Conservation (phyloP, 139 green algal genomes). For the Coelastrella sp. region DNA sequence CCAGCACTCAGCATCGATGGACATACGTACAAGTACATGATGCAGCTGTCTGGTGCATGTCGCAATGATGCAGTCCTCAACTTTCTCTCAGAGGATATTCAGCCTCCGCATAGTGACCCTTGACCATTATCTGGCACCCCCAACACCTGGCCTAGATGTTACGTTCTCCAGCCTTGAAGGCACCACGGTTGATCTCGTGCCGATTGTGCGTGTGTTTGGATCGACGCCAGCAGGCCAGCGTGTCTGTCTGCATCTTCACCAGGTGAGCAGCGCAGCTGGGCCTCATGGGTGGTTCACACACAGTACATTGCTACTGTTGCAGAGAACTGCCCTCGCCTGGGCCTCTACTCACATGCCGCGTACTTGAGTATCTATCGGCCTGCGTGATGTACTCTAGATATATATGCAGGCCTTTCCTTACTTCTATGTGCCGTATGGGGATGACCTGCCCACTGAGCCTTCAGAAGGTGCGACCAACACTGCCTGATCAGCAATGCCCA, state of each 20-base stretch:
- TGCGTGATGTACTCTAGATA: neutral
- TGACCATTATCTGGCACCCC: slow-evolving; percentile 90
- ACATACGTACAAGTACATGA: neutral
- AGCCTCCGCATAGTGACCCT: slow-evolving; percentile 81
- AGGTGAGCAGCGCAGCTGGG: slow-evolving; percentile 54
- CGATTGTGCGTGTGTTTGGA: slow-evolving; percentile 94
- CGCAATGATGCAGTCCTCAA: neutral
- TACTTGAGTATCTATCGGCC: neutral
- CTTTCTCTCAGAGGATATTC: slow-evolving; percentile 19
- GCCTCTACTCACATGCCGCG: no score
- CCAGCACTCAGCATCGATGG: slow-evolving; percentile 5
- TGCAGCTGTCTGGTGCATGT: neutral
- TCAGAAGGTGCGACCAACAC: slow-evolving; percentile 62
- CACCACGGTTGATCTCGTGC: slow-evolving; percentile 78
- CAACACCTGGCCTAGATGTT: slow-evolving; percentile 85
- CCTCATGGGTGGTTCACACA: no score
- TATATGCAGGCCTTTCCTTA: slow-evolving; percentile 89
- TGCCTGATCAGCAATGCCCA: neutral
- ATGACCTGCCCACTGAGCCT: slow-evolving; percentile 78
- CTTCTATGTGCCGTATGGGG: slow-evolving; percentile 93
- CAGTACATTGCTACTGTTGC: no score
- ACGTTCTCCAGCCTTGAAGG: slow-evolving; percentile 76
- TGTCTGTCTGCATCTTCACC: slow-evolving; percentile 93
- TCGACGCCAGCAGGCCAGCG: slow-evolving; percentile 89
- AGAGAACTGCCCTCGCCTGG: no score